phyloP scores from a whole-genome alignment of 1,284 basidiomycete genomes.

The Agroathelia rolfsii region DNA sequence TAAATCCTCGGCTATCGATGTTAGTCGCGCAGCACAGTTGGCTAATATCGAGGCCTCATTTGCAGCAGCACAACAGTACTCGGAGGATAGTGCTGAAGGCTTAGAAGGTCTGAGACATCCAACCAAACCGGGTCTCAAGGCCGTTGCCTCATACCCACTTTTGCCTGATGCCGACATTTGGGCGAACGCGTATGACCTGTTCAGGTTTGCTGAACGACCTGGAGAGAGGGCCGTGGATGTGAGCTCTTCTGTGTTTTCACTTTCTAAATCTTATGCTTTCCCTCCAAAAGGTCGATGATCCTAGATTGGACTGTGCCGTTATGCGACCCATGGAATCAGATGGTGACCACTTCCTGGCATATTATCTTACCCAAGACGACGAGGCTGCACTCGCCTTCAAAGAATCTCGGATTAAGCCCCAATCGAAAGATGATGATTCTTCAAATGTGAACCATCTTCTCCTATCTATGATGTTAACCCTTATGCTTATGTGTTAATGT shows the following conservation, averaged over 20 bases:
- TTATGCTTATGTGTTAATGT: neutral
- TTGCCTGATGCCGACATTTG: constrained; percentile 83
- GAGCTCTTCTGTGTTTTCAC: constrained; percentile 14
- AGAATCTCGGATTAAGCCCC: no score
- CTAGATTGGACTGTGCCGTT: constrained; percentile 76
- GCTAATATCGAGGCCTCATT: constrained; percentile 81
- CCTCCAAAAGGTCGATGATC: constrained; percentile 50
- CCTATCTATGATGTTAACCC: no score
- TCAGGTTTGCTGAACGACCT: constrained; percentile 83
- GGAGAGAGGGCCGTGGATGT: constrained; percentile 65
- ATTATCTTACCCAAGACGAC: constrained; percentile 78
- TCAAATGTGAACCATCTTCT: no score
- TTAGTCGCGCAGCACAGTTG: constrained; percentile 73
- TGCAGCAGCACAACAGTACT: constrained; percentile 39
- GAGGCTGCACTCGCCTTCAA: constrained; percentile 53
- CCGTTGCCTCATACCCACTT: constrained; percentile 78
- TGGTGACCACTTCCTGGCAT: constrained; percentile 80
- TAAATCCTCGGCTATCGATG: constrained; percentile 50
- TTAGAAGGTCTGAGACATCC: constrained; percentile 63
- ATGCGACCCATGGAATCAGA: constrained; percentile 80
- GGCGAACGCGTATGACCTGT: constrained; percentile 83
- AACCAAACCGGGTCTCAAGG: constrained; percentile 67
- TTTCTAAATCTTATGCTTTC: no score
- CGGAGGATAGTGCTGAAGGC: no score
- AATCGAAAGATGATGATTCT: no score